Conservation (phyloP, 1,284 basidiomycete species). For the Ceratobasidium sp. region DNA sequence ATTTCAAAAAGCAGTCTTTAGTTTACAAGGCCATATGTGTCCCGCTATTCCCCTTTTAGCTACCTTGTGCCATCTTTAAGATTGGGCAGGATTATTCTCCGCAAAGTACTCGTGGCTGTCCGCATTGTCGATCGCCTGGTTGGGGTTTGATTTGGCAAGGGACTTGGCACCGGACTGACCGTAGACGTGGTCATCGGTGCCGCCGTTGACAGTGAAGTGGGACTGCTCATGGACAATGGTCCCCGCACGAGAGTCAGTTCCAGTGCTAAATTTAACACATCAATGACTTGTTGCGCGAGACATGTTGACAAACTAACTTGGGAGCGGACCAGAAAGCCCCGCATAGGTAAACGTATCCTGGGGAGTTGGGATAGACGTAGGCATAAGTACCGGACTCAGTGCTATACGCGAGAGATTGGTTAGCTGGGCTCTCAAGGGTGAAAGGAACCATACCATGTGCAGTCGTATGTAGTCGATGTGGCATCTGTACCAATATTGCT, state of each 20-base stretch:
- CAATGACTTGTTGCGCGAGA: not conserved
- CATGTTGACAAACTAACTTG: not conserved
- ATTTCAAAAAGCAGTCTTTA: no score
- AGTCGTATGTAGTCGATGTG: constrained; percentile 35
- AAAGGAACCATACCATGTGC: not conserved
- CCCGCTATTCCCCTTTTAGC: not conserved
- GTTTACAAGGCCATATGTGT: not conserved
- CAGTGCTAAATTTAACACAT: constrained; percentile 14
- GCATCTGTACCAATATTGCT: constrained; percentile 26
- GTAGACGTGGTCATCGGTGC: constrained; percentile 32
- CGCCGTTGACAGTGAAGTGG: constrained; percentile 38
- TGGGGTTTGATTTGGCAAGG: constrained; percentile 20
- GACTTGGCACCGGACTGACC: constrained; percentile 31
- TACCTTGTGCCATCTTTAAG: constrained; percentile 6
- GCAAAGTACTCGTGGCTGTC: constrained; percentile 34
- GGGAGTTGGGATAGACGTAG: constrained; percentile 25
- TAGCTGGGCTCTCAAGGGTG: not conserved
- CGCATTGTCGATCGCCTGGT: constrained; percentile 3
- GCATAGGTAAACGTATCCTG: constrained; percentile 33
- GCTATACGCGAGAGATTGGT: no score
- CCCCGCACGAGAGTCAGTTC: constrained; percentile 38
- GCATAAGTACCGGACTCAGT: constrained; percentile 14
- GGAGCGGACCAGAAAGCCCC: constrained; percentile 34
- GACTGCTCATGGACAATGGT: constrained; percentile 38
- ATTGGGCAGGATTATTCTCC: constrained; percentile 16